phyloP scores from a whole-genome alignment of 352 stramenopile species.

The Thalassiosira oceanica region DNA sequence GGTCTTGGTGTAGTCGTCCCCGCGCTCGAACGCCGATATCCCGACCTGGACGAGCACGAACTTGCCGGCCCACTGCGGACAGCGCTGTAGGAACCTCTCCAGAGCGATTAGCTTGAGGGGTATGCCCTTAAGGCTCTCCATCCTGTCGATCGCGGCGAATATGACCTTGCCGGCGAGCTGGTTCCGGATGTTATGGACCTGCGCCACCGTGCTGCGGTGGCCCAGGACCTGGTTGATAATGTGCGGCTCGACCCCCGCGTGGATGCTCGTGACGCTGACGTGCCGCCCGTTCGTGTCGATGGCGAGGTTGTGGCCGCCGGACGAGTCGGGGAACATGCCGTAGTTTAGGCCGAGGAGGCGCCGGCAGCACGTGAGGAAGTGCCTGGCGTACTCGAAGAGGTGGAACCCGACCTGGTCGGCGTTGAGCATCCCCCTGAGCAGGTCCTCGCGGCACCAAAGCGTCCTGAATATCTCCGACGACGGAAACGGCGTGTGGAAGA shows the following conservation, averaged over 20 bases:
- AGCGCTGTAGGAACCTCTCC: constrained; percentile 90
- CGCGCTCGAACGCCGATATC: constrained; percentile 82
- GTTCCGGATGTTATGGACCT: too few relatives aligned
- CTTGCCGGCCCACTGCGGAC: constrained; percentile 87
- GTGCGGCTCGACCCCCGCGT: constrained; percentile 89
- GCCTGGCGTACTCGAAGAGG: constrained; percentile 91
- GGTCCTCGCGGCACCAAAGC: constrained; percentile 85
- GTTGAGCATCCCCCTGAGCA: constrained; percentile 89
- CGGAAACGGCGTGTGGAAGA: constrained; percentile 96
- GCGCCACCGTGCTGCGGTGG: too few relatives aligned
- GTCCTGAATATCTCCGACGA: constrained; percentile 89
- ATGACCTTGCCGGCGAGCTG: constrained; percentile 89
- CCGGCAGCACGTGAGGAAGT: constrained; percentile 94
- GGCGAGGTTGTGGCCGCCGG: constrained; percentile 89
- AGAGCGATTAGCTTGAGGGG: constrained; percentile 91
- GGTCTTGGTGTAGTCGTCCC: constrained; percentile 83
- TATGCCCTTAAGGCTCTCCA: constrained; percentile 88
- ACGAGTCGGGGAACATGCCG: constrained; percentile 37
- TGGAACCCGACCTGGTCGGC: constrained; percentile 95
- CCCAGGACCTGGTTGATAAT: constrained; percentile 51
- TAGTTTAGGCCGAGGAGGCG: constrained; percentile 86
- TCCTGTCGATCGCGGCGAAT: constrained; percentile 88
- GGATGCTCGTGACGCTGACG: constrained; percentile 93
- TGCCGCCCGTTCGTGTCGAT: constrained; percentile 90
- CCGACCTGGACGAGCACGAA: constrained; percentile 90